phyloP scores from a whole-genome alignment of 2,329 filamentous ascomycete genomes.

The Plenodomus tracheiphilus region DNA sequence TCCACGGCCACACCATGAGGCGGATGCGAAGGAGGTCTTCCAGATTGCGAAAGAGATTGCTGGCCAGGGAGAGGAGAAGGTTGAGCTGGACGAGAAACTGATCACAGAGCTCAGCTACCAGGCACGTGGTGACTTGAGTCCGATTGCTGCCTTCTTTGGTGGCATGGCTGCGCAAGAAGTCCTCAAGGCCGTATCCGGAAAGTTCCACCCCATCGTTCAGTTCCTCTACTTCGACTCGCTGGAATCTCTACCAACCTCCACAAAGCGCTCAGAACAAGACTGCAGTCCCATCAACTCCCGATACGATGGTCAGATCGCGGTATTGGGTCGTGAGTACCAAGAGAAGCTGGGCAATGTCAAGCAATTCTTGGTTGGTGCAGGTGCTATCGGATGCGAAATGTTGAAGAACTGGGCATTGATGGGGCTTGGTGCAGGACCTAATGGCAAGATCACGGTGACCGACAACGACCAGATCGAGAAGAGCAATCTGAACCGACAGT shows the following conservation, averaged over 20 bases:
- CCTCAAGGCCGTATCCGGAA: slow-evolving; percentile 94
- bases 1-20: slow-evolving; percentile 81
- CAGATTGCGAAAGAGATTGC: slow-evolving; percentile 76
- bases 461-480: slow-evolving; percentile 99
- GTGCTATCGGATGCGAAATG: slow-evolving; percentile 98
- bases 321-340: slow-evolving; percentile 92
- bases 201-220: slow-evolving; percentile 94
- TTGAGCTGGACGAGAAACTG: slow-evolving; percentile 89
- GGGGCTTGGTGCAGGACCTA: slow-evolving; percentile 83
- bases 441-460: slow-evolving; percentile 88
- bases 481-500: slow-evolving; percentile 97
- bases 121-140: slow-evolving; percentile 84
- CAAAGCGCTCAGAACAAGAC: slow-evolving; percentile 76
- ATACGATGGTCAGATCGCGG: slow-evolving; percentile 96
- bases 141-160: slow-evolving; percentile 94
- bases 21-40: slow-evolving; percentile 78
- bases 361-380: slow-evolving; percentile 93
- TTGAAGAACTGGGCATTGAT: slow-evolving; percentile 99
- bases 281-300: slow-evolving; percentile 84
- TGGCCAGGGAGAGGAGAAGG: slow-evolving; percentile 65
- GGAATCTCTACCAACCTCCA: slow-evolving; percentile 83
- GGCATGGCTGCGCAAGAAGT: slow-evolving; percentile 93
- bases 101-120: slow-evolving; percentile 94
- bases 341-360: slow-evolving; percentile 89
- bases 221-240: slow-evolving; percentile 98